Base-by-base conservation (phyloP, 345 rosid species). In the Eucalyptus pauciflora region DNA sequence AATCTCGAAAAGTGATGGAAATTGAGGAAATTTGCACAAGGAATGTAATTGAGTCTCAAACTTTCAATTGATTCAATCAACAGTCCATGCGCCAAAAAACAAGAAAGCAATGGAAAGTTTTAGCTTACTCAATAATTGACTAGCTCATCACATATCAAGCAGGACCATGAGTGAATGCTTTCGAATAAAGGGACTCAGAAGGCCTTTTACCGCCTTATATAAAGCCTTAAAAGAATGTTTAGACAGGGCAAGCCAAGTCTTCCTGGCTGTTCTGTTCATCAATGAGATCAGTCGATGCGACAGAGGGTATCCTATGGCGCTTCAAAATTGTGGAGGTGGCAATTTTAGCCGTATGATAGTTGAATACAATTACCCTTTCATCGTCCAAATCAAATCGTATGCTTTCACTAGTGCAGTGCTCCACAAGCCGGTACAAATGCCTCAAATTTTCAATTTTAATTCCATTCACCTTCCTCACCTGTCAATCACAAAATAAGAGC, bases 391-490 rank as follows among this genome's bases (percentile, higher is more conserved):
- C 99, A 29, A 97, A 86, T 90, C 97, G 95, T 93, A 96, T 88
- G 86, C 91, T 92, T 87, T 94, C 96, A 1, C 91, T 88, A 85
- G 90, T 87, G 88, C 96, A 95, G 33, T 92, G 92, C 86, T 96
- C 97, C 85, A 95, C 97, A 81, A 94, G 93, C 91, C 94, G 90
- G 90, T 95, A 93, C 88, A 96, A 87, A 91, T 96, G 97, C 95
- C 93, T 94, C 93, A 97, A 90, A 91, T 96, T 97, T 86, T 95
- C 93, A 33, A 95, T 90, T 92, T 95, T 96, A 31, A 93, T 91
- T 50, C 96, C 96, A 29, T 96, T 94, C 76, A 96, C 97, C 93
- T 93, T 94, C 92, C 93, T 96, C 89, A 97, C 99, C 99, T 97
- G 95, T 89, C 85, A 89, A 92, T 67, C 87, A 86, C 90, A 88